These are phyloP conservation scores for Condylostoma magnum DNA, from an alignment of 169 alveolate species.

Conservation along the genomic window DNA sequence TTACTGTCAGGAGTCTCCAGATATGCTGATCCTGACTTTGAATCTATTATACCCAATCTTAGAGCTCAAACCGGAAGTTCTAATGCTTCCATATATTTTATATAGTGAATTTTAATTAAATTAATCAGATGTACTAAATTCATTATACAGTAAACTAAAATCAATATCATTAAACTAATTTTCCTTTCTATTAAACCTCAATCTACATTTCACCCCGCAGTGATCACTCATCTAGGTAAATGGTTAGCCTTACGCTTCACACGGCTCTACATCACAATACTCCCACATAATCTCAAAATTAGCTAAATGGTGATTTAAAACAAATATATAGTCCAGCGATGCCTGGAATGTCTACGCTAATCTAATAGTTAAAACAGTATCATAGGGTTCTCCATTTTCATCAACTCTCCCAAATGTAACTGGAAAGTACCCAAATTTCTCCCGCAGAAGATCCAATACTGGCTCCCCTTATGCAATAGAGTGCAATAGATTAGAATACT, in stretches of 20 bases:
- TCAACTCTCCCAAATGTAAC: constrained; percentile 19
- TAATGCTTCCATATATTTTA: too few species aligned
- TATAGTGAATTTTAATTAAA: too few species aligned
- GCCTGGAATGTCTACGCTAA: not conserved
- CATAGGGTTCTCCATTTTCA: constrained; percentile 8
- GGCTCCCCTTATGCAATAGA: too few species aligned
- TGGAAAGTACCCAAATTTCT: constrained; percentile 10
- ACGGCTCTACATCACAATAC: constrained; percentile 14
- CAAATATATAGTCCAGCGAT: constrained; percentile 1
- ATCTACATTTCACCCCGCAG: constrained; percentile 14
- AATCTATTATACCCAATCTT: not conserved
- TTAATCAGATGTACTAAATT: too few species aligned
- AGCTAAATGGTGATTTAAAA: not conserved
- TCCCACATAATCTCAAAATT: not conserved
- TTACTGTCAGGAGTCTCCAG: not conserved
- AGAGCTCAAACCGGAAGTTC: too few species aligned
- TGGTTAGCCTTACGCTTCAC: constrained; percentile 1
- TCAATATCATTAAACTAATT: too few species aligned
- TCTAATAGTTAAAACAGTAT: not conserved
- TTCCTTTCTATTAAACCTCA: too few species aligned
- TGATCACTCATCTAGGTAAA: constrained; percentile 29
- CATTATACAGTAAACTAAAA: too few species aligned
- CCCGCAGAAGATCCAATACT: constrained; percentile 23
- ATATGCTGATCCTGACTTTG: constrained; percentile 15
- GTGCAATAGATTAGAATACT: too few species aligned